phyloP scores from a whole-genome alignment of 495 filamentous ascomycete genomes.

The Tuber magnatum region DNA sequence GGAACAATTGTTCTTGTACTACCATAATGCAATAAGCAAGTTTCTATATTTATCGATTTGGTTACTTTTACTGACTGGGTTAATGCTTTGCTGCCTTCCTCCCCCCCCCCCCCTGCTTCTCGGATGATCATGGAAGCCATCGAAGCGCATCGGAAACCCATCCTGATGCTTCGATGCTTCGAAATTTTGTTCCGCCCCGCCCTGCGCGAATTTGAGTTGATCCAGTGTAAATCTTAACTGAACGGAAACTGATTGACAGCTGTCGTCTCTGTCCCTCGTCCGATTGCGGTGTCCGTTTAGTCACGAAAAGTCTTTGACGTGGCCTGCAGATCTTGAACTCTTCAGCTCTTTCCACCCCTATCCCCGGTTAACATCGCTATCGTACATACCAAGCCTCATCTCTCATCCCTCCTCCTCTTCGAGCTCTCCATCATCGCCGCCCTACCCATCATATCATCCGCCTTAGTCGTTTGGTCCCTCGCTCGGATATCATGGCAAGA shows the following conservation, averaged over 20 bases:
- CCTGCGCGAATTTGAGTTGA: neutral
- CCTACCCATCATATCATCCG: neutral
- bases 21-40: neutral
- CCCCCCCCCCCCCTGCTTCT: neutral
- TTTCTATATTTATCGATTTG: neutral
- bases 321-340: neutral
- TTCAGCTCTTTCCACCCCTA: neutral
- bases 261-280: neutral
- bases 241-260: neutral
- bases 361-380: neutral
- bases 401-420: neutral
- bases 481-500: too few relatives aligned
- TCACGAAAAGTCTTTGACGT: neutral
- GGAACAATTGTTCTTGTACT: neutral
- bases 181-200: neutral
- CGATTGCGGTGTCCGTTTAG: too few relatives aligned
- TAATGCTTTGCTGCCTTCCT: neutral
- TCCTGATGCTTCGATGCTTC: neutral
- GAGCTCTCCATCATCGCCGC: neutral
- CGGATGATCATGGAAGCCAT: neutral
- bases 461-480: neutral
- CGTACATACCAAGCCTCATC: conserved; percentile 1
- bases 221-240: neutral
- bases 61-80: neutral
- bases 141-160: neutral